Percentiles rank a stretch among this genome's conserved stretches.
Evolutionary conservation across 2,329 filamentous ascomycete genomes (phyloP).

Genomic region (Lachnellula arida): DNA sequence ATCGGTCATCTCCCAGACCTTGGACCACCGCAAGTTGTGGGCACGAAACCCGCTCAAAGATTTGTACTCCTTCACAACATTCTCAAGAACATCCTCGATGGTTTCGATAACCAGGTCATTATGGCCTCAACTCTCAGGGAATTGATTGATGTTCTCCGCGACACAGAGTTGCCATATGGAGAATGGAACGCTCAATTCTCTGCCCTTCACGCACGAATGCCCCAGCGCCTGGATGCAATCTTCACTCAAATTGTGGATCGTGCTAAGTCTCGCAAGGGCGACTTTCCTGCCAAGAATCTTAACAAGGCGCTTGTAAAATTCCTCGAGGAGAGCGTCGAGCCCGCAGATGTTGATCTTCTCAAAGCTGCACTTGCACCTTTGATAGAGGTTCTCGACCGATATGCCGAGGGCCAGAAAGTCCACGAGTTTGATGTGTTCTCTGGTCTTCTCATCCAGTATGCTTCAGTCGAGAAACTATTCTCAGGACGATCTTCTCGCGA

Average conservation of each 20-base stretch:
- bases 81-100: constrained; percentile 81
- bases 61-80: constrained; percentile 74
- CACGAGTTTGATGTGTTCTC: constrained; percentile 84
- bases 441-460: constrained; percentile 75
- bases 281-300: constrained; percentile 90
- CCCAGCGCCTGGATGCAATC: constrained; percentile 79
- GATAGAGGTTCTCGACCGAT: constrained; percentile 70
- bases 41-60: constrained; percentile 85
- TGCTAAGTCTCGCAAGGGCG: constrained; percentile 68
- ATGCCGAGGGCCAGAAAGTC: constrained; percentile 81
- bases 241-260: constrained; percentile 85
- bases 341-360: constrained; percentile 68
- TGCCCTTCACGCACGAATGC: constrained; percentile 95
- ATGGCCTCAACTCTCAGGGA: constrained; percentile 85
- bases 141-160: constrained; percentile 82
- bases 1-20: constrained; percentile 83
- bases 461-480: constrained; percentile 80
- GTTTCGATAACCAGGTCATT: constrained; percentile 96
- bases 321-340: constrained; percentile 76
- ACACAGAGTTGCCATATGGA: constrained; percentile 88
- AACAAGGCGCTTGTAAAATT: constrained; percentile 82
- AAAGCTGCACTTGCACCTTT: constrained; percentile 71
- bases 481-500: constrained; percentile 79
- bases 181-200: constrained; percentile 97
- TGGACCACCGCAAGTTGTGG: constrained; percentile 80